Percentiles rank a stretch among this genome's conserved stretches.
Conservation (phyloP, 352 stramenopile species). For the Globisporangium uncinulatum region DNA sequence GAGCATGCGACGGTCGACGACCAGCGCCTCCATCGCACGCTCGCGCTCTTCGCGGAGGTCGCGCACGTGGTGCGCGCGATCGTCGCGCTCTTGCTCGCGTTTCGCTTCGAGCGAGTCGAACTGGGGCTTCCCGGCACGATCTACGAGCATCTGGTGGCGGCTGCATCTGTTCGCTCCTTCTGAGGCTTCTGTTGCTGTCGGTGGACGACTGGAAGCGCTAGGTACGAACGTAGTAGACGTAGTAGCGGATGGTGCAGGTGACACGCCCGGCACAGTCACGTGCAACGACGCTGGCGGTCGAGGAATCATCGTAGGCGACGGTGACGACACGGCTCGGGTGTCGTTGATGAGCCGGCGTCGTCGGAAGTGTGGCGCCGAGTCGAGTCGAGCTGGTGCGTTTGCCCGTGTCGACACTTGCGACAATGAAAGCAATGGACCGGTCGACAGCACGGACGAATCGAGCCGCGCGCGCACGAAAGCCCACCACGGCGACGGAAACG, state of each 20-base stretch:
- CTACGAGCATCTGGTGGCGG: conserved; percentile 47
- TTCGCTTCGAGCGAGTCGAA: conserved; percentile 34
- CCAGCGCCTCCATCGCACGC: conserved; percentile 51
- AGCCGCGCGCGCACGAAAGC: conserved; percentile 20
- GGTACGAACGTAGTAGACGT: not conserved
- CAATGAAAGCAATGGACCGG: not conserved
- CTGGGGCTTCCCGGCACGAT: conserved; percentile 35
- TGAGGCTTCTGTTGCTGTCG: not conserved
- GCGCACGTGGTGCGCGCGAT: conserved; percentile 39
- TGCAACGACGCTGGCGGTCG: conserved; percentile 5
- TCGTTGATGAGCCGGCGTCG: not conserved
- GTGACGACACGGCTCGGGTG: not conserved
- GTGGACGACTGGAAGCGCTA: not conserved
- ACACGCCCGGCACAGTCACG: not conserved
- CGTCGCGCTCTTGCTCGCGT: conserved; percentile 30
- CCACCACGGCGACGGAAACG: conserved; percentile 55
- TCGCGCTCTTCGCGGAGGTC: conserved; percentile 61
- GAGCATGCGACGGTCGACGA: conserved; percentile 62
- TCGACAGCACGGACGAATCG: not conserved
- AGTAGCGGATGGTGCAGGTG: not conserved
- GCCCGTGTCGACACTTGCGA: not conserved
- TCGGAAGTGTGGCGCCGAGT: conserved; percentile 7
- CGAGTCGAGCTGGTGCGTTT: conserved; percentile 1
- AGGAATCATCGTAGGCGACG: conserved; percentile 4
- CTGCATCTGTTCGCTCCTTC: conserved; percentile 18